Evolutionary conservation across 192 early-diverging fungal genomes (phyloP).

Genomic region (Coemansia sp.): DNA sequence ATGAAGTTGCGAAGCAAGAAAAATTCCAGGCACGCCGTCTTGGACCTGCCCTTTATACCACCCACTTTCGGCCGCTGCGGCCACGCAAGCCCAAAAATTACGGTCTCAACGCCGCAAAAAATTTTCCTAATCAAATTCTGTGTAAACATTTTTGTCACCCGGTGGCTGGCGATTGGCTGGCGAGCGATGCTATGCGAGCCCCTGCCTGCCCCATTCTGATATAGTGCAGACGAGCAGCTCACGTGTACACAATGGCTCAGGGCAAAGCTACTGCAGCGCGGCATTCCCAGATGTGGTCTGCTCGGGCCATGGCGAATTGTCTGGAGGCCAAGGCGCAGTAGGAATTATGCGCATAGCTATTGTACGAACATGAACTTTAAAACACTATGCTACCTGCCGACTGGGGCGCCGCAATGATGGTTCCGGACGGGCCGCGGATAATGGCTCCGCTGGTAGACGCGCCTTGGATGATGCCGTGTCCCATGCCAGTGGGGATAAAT

Average conservation of each 20-base stretch:
- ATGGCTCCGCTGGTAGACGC: conserved; percentile 14
- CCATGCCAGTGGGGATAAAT: conserved; percentile 8
- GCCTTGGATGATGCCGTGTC: conserved; percentile 22
- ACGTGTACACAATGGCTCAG: neutral
- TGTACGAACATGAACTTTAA: neutral
- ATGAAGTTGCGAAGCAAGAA: conserved; percentile 32
- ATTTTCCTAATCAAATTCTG: neutral
- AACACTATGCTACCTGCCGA: conserved; percentile 26
- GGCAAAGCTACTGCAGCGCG: neutral
- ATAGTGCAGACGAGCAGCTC: neutral
- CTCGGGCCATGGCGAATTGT: neutral
- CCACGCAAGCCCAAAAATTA: neutral
- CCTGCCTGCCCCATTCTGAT: neutral
- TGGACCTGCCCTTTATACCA: neutral
- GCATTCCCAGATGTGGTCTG: neutral
- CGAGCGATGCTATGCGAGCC: neutral
- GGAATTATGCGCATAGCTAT: neutral
- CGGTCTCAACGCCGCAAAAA: conserved; percentile 1
- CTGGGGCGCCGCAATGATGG: conserved; percentile 20
- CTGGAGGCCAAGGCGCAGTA: neutral
- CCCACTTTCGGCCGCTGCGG: neutral
- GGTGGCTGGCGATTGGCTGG: neutral
- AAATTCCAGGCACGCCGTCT: neutral
- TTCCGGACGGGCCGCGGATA: conserved; percentile 18
- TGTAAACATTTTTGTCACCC: neutral